These are phyloP conservation scores for Flaveria trinervia DNA, from an alignment of 129 eudicot genomes.

Conservation along the genomic window DNA sequence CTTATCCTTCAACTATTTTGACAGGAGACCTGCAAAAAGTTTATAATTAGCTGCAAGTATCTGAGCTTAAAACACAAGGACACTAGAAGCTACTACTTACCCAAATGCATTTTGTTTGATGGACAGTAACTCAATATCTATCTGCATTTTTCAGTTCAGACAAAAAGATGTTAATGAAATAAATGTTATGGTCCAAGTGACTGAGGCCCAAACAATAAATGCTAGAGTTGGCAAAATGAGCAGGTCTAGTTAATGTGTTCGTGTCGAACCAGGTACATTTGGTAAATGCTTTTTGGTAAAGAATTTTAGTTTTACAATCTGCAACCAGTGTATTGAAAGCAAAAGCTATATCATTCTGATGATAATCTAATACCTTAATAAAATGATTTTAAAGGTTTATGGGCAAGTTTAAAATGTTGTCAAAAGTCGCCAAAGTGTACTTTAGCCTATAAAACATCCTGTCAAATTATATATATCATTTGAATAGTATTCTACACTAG, in stretches of 20 bases:
- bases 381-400: no score
- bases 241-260: background rate
- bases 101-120: constrained; percentile 95
- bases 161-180: background rate
- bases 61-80: background rate
- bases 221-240: background rate
- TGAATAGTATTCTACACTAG: no score
- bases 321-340: no score
- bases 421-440: no score
- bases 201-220: background rate
- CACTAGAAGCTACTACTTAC: constrained; percentile 41
- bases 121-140: constrained; percentile 77
- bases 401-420: no score
- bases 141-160: constrained; percentile 44
- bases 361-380: background rate
- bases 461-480: no score
- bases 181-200: background rate
- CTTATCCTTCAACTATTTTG: constrained; percentile 77
- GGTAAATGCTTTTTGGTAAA: background rate
- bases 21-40: constrained; percentile 62
- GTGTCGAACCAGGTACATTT: background rate
- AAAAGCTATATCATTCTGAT: no score
- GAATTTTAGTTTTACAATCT: no score
- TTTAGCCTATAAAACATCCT: no score
- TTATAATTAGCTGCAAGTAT: constrained; percentile 5